Conservation (phyloP, 2,329 filamentous ascomycete species). For the Xylariales sp. region DNA sequence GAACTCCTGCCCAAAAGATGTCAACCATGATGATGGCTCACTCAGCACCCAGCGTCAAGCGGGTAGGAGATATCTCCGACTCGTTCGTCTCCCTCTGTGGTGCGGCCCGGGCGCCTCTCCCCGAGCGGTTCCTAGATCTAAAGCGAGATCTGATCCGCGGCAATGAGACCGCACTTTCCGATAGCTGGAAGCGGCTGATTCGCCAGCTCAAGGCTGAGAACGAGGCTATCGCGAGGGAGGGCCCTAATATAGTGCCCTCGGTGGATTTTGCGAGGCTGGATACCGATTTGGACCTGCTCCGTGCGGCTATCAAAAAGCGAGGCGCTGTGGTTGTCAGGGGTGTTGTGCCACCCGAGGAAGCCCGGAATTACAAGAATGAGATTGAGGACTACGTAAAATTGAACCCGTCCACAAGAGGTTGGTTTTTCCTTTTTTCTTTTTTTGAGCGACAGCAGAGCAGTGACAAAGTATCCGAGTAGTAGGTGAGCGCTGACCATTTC, state of each 20-base stretch:
- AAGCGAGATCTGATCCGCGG: constrained; percentile 50
- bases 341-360: constrained; percentile 60
- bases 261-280: constrained; percentile 43
- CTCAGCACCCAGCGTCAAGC: constrained; percentile 28
- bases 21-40: constrained; percentile 1
- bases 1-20: constrained; percentile 1
- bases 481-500: constrained; percentile 6
- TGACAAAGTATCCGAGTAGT: no score
- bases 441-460: no score
- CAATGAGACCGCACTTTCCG: constrained; percentile 40
- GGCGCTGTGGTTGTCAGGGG: constrained; percentile 62
- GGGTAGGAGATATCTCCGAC: constrained; percentile 59
- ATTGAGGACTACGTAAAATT: constrained; percentile 60
- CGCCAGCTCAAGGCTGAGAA: constrained; percentile 41
- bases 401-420: constrained; percentile 57
- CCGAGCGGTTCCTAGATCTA: constrained; percentile 50
- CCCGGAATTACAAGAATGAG: constrained; percentile 60
- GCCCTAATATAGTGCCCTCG: constrained; percentile 47
- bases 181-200: constrained; percentile 46
- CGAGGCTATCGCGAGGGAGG: constrained; percentile 36
- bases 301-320: constrained; percentile 52
- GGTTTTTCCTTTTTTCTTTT: constrained; percentile 6
- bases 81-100: constrained; percentile 57
- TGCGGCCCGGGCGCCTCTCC: constrained; percentile 37
- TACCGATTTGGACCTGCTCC: constrained; percentile 26